A percentile compares a stretch with the other conserved stretches of the same genome.
Conservation (phyloP, 345 rosid species). For the Populus simonii region DNA sequence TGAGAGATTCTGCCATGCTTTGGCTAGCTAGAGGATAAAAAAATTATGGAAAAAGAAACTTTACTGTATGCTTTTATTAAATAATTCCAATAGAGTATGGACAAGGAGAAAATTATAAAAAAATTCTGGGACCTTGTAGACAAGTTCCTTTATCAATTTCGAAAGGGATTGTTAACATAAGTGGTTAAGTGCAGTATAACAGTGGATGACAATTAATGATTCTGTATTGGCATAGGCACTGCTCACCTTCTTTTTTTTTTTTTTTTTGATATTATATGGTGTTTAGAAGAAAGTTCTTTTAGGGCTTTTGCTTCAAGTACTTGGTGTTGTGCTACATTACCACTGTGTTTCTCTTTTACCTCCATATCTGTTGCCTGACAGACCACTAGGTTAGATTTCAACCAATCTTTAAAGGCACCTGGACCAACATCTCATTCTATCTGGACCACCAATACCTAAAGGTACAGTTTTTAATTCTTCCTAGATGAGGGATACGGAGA, state of each 20-base stretch:
- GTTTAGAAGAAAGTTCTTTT: conserved; percentile 11
- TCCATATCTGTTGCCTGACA: conserved; percentile 18
- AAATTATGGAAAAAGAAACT: conserved; percentile 5
- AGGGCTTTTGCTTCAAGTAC: conserved; percentile 10
- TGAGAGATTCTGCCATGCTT: conserved; percentile 8
- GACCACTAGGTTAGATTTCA: conserved; percentile 27
- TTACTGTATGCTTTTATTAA: conserved; percentile 12
- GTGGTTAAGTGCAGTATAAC: conserved; percentile 10
- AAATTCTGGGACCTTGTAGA: neutral
- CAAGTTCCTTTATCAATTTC: conserved; percentile 9
- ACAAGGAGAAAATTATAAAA: conserved; percentile 25
- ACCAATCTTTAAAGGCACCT: conserved; percentile 21
- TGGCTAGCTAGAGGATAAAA: conserved; percentile 1
- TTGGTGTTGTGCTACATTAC: conserved; percentile 12
- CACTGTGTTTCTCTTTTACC: neutral
- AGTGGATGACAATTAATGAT: neutral
- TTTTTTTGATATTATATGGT: neutral
- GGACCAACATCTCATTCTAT: conserved; percentile 25
- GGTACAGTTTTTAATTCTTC: neutral
- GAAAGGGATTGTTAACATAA: conserved; percentile 16
- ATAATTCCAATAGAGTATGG: conserved; percentile 31
- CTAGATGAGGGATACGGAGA: neutral
- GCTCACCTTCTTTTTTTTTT: neutral
- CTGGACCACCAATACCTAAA: conserved; percentile 16
- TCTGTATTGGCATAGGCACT: conserved; percentile 11